Evolutionary conservation across 1,139 yeast species (phyloP).

Genomic region (Hyphopichia khmerensis): DNA sequence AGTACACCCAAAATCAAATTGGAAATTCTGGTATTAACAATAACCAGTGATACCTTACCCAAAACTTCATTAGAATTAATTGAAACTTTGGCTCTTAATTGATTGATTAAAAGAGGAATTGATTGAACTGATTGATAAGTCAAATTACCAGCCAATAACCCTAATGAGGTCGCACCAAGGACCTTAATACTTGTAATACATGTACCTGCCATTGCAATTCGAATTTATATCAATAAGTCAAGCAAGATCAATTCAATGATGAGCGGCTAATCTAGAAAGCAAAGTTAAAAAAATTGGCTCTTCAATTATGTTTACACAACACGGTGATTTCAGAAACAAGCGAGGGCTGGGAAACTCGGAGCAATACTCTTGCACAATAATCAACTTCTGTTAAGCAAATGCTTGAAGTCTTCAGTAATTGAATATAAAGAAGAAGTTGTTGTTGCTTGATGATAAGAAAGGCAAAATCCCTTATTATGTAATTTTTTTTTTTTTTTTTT

Average conservation of each 20-base stretch:
- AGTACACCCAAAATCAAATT: constrained; percentile 35
- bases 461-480: not conserved
- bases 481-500: not conserved
- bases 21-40: constrained; percentile 26
- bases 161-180: constrained; percentile 53
- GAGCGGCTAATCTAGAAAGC: too few relatives aligned
- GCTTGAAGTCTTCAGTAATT: too few relatives aligned
- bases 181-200: constrained; percentile 52
- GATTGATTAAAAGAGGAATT: constrained; percentile 37
- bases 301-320: too few relatives aligned
- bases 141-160: constrained; percentile 46
- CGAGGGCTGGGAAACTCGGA: too few relatives aligned
- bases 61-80: constrained; percentile 8
- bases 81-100: constrained; percentile 17
- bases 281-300: not conserved
- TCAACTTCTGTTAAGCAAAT: too few relatives aligned
- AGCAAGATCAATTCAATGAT: too few relatives aligned
- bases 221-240: too few relatives aligned
- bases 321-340: too few relatives aligned
- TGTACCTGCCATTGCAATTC: constrained; percentile 36
- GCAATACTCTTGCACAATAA: too few relatives aligned
- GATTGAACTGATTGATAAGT: constrained; percentile 32
- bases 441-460: not conserved
- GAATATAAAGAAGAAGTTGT: too few relatives aligned
- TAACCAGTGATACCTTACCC: constrained; percentile 15